These are phyloP conservation scores for Cyclocybe aegerita DNA, from an alignment of 768 basidiomycete species.

Conservation along the genomic window DNA sequence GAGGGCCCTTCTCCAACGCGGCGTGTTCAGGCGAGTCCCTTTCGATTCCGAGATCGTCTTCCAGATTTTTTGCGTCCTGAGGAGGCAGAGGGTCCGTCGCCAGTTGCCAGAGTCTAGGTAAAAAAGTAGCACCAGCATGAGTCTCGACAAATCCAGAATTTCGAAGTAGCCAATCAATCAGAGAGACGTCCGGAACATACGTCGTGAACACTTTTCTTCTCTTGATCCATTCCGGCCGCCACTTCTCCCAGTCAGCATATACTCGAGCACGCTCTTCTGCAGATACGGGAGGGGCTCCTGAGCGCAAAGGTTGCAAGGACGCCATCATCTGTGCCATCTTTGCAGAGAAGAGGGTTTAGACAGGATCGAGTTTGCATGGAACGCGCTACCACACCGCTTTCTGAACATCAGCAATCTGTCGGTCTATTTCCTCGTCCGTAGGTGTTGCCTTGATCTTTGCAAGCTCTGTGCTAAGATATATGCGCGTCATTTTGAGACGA, in stretches of 20 bases:
- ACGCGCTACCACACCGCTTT: slow-evolving; percentile 43
- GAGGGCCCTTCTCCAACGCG: slow-evolving; percentile 59
- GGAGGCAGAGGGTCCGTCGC: slow-evolving; percentile 68
- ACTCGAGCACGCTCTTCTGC: slow-evolving; percentile 67
- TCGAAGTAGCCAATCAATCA: slow-evolving; percentile 4
- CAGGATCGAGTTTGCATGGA: slow-evolving; percentile 6
- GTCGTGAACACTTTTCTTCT: slow-evolving; percentile 74
- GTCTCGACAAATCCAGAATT: not conserved
- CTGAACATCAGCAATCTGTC: slow-evolving; percentile 49
- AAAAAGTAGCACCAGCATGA: not conserved
- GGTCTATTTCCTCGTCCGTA: slow-evolving; percentile 65
- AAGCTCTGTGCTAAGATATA: slow-evolving; percentile 49
- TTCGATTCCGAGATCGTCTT: slow-evolving; percentile 83
- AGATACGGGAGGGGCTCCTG: slow-evolving; percentile 67
- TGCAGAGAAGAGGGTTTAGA: slow-evolving; percentile 5
- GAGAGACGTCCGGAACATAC: slow-evolving; percentile 41
- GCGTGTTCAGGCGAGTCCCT: slow-evolving; percentile 71
- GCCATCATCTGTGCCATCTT: slow-evolving; percentile 50
- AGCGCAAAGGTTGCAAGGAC: slow-evolving; percentile 64
- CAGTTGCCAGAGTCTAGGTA: slow-evolving; percentile 71
- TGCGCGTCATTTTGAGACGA: slow-evolving; percentile 11
- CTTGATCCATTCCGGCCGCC: slow-evolving; percentile 79
- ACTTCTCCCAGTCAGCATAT: slow-evolving; percentile 74
- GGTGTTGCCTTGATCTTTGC: slow-evolving; percentile 60
- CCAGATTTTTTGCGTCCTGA: slow-evolving; percentile 60